These are phyloP conservation scores for Sporobolus alterniflorus DNA, from an alignment of 202 grass and related monocot genomes.

Conservation along the genomic window DNA sequence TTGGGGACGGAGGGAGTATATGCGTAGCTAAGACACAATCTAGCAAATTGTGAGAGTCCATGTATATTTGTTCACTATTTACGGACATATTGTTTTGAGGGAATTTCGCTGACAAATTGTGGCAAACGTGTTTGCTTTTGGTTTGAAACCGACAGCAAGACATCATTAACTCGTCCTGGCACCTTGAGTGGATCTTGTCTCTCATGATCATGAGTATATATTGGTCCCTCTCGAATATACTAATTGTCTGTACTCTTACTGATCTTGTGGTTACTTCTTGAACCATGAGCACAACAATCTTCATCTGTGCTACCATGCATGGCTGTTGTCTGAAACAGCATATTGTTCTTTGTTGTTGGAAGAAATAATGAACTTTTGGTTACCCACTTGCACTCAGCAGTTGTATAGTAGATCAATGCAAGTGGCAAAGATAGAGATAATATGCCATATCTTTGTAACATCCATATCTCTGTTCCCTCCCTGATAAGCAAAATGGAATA, in stretches of 20 bases:
- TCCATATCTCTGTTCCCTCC: neutral
- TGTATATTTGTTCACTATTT: too few relatives aligned
- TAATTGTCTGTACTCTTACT: neutral
- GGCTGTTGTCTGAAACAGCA: conserved; percentile 12
- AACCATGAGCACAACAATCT: neutral
- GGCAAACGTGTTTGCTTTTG: conserved; percentile 22
- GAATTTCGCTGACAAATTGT: neutral
- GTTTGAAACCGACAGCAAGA: conserved; percentile 28
- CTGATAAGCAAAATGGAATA: conserved; percentile 24
- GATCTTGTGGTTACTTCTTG: neutral
- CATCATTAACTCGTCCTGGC: conserved; percentile 9
- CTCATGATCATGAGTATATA: neutral
- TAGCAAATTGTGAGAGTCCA: neutral
- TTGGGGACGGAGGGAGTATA: too few relatives aligned
- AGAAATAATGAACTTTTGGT: neutral
- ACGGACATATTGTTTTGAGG: too few relatives aligned
- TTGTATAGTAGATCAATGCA: conserved; percentile 2
- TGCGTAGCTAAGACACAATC: neutral
- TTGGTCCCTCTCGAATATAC: conserved; percentile 3
- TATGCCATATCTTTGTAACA: neutral
- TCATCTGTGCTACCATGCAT: neutral
- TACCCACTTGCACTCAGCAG: conserved; percentile 20
- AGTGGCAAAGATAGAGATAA: conserved; percentile 11
- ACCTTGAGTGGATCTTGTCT: conserved; percentile 38
- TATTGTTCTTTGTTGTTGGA: neutral